These are phyloP conservation scores for Leccinum fibrillosum DNA, from an alignment of 768 basidiomycete species.

Conservation along the genomic window DNA sequence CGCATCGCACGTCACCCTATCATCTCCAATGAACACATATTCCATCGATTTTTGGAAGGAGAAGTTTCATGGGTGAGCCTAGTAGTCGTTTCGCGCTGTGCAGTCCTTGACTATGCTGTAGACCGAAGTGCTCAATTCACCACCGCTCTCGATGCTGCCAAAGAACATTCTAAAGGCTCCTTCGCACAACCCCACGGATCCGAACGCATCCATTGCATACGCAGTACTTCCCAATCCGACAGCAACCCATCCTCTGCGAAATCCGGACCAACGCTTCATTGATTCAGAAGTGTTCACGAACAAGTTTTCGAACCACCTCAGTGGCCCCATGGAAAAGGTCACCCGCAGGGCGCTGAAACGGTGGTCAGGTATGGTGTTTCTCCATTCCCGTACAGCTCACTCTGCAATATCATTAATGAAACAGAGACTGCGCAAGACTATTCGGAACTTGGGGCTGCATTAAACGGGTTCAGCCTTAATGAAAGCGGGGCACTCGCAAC, in stretches of 20 bases:
- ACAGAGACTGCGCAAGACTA: constrained; percentile 82
- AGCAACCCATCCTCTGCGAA: constrained; percentile 80
- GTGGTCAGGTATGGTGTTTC: constrained; percentile 72
- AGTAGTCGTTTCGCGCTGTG: background rate
- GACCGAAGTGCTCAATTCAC: constrained; percentile 91
- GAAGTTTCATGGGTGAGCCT: constrained; percentile 89
- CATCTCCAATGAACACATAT: constrained; percentile 91
- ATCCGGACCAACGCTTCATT: constrained; percentile 92
- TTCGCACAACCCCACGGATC: constrained; percentile 89
- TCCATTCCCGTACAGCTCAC: constrained; percentile 1
- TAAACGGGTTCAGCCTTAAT: constrained; percentile 92
- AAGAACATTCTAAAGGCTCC: constrained; percentile 97
- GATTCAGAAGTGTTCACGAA: constrained; percentile 96
- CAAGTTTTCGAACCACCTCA: constrained; percentile 91
- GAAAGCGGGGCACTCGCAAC: constrained; percentile 70
- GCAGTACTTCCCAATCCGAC: constrained; percentile 87
- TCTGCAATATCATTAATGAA: constrained; percentile 4
- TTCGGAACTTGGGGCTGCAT: constrained; percentile 83
- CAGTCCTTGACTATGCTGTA: constrained; percentile 29
- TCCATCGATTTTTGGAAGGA: constrained; percentile 93
- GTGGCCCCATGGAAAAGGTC: constrained; percentile 94
- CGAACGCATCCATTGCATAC: constrained; percentile 68
- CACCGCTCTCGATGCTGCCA: constrained; percentile 85
- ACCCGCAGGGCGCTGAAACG: constrained; percentile 89
- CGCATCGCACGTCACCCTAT: constrained; percentile 90